These are phyloP conservation scores for Smittium mucronatum DNA, from an alignment of 371 early-diverging fungal genomes.

Conservation along the genomic window DNA sequence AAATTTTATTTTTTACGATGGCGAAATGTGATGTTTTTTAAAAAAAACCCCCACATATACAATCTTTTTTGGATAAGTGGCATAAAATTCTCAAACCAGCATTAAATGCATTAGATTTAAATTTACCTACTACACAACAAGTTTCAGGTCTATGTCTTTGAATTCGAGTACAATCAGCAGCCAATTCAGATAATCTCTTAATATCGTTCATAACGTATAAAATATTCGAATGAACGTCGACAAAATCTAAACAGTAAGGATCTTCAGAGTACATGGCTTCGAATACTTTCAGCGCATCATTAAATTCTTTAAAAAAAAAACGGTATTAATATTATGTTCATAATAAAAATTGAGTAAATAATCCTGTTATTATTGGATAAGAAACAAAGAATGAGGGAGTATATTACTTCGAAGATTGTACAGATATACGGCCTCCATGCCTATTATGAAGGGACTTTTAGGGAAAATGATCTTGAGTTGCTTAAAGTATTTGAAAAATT, in stretches of 20 bases:
- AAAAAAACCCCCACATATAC: no score
- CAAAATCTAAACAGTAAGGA: constrained; percentile 66
- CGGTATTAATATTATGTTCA: neutral
- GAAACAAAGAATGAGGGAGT: no score
- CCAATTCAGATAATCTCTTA: constrained; percentile 60
- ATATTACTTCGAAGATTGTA: constrained; percentile 33
- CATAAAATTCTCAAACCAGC: no score
- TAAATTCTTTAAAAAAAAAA: constrained; percentile 38
- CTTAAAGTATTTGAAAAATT: constrained; percentile 7
- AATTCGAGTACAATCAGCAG: constrained; percentile 53
- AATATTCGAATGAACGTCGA: constrained; percentile 82
- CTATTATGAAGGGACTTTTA: constrained; percentile 43
- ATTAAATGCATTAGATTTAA: no score
- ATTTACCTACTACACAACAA: constrained; percentile 68
- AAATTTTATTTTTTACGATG: no score
- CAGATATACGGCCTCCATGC: constrained; percentile 40
- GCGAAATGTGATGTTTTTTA: no score
- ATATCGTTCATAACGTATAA: constrained; percentile 65
- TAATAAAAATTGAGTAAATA: no score
- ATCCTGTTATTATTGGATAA: no score
- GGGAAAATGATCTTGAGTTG: constrained; percentile 35
- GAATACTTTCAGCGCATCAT: constrained; percentile 52
- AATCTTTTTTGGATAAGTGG: no score
- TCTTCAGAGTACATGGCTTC: constrained; percentile 48
- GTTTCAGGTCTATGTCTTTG: constrained; percentile 84